Evolutionary conservation across 176 grass and related monocot species (phyloP), one percentile per base, ranked within the genome.

Genomic region (Phragmites australis): DNA sequence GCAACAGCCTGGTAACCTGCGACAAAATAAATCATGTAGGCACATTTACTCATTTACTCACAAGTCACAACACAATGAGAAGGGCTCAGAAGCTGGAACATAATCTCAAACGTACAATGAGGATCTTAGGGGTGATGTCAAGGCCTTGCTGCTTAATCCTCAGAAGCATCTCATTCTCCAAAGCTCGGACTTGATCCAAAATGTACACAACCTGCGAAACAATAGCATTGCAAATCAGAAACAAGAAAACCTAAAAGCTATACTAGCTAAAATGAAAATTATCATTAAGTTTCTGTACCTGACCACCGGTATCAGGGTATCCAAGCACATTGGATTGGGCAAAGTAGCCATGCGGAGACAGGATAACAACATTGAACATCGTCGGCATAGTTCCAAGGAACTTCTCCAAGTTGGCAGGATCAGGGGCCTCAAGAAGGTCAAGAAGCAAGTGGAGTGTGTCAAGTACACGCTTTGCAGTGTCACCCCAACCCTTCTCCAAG

Each of bases 61-160:
- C 71, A 30, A 77, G 13, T 63, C 68, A 19, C 19, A 75, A 65
- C 19, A 53, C n/a, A 71, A 26, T 68, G 4, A 69, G 0, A 27
- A 77, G 39, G 55, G 22, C n/a, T 74, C 70, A 26, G 22, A 72
- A 86, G 52, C 43, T 57, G 12, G 46, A 72, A 77, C 34, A 47
- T 58, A 29, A 68, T 75, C 19, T 53, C 45, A 40, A 80, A 81
- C 86, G 75, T 93, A 98, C 96, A 50, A 99, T 99, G 66, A 99
- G 88, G 76, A 99, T 99, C 78, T 90, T 94, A 44, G 96, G 96
- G 57, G 84, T 95, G 75, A 99, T 95, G 57, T 95, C 78, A 64
- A 99, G 92, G 84, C 96, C 96, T 84, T 99, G 96, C 50, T 99
- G 96, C 90, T 99, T 99, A 72, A 99, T 99, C 76, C 96, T 93